A percentile compares a stretch with the other conserved stretches of the same genome.
These are phyloP conservation scores for Lipomyces sp. DNA, from an alignment of 805 yeast genomes.

Conservation along the genomic window DNA sequence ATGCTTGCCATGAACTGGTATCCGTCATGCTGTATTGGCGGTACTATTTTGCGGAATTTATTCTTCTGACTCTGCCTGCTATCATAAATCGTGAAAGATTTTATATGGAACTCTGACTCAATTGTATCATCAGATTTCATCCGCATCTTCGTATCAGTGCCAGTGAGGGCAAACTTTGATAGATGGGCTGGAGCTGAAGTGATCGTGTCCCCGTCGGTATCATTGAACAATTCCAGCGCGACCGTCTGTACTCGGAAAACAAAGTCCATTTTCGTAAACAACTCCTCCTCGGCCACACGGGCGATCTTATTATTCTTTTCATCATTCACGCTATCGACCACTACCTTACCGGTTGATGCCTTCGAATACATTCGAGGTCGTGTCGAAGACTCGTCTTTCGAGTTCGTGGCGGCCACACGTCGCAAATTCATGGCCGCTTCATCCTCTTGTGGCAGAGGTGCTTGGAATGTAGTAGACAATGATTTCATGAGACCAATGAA, in stretches of 20 bases:
- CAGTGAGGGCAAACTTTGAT: slow-evolving; percentile 64
- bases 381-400: slow-evolving; percentile 8
- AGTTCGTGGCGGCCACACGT: slow-evolving; percentile 5
- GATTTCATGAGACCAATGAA: slow-evolving; percentile 36
- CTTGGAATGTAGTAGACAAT: slow-evolving; percentile 36
- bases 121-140: slow-evolving; percentile 61
- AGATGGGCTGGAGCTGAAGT: slow-evolving; percentile 44
- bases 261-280: slow-evolving; percentile 39
- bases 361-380: slow-evolving; percentile 22
- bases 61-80: slow-evolving; percentile 65
- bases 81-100: slow-evolving; percentile 80
- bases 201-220: slow-evolving; percentile 38
- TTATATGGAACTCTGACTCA: slow-evolving; percentile 64
- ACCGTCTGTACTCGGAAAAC: slow-evolving; percentile 34
- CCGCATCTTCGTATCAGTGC: slow-evolving; percentile 56
- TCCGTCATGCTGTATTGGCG: slow-evolving; percentile 63
- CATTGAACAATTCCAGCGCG: slow-evolving; percentile 39
- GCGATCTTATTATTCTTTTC: not conserved
- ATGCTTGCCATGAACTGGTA: slow-evolving; percentile 73
- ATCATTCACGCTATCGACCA: slow-evolving; percentile 11
- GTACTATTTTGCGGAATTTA: slow-evolving; percentile 80
- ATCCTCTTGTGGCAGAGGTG: slow-evolving; percentile 25
- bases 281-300: slow-evolving; percentile 8
- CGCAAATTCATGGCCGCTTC: slow-evolving; percentile 25
- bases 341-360: slow-evolving; percentile 4